Percentiles rank a stretch among this genome's conserved stretches.
Conservation (phyloP, 2,329 filamentous ascomycete species). For the Lachnellula subtilissima region DNA sequence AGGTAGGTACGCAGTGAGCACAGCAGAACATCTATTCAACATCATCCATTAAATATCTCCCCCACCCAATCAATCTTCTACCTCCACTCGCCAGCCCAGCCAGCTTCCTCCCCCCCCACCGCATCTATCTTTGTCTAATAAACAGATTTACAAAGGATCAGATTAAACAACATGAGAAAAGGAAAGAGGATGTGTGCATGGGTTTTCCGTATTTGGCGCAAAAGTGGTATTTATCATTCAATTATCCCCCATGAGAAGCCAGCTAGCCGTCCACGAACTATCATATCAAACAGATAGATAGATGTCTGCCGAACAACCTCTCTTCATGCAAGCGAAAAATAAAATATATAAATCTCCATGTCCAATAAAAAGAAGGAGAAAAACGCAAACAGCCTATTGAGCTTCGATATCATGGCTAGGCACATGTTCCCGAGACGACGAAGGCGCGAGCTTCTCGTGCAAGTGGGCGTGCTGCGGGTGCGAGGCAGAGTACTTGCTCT, state of each 20-base stretch:
- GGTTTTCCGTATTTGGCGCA: not conserved
- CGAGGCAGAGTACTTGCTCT: slow-evolving; percentile 9
- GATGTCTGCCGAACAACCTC: not conserved
- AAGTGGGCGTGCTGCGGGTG: not conserved
- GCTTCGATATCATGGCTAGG: not conserved
- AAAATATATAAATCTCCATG: not conserved
- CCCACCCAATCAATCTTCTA: not conserved
- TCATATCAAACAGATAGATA: not conserved
- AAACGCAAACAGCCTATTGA: not conserved
- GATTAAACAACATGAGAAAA: not conserved
- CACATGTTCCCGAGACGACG: not conserved
- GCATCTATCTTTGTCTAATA: not conserved
- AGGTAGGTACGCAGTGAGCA: too few relatives aligned
- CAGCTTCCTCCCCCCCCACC: not conserved
- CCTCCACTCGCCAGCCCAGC: not conserved
- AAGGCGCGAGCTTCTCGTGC: not conserved
- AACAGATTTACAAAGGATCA: not conserved
- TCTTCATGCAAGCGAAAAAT: not conserved
- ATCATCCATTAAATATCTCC: not conserved
- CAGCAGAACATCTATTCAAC: not conserved
- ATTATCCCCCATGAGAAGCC: not conserved
- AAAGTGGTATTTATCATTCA: not conserved
- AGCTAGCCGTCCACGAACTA: not conserved
- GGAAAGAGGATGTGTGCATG: not conserved
- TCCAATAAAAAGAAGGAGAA: not conserved